A percentile compares a stretch with the other conserved stretches of the same genome.
Conservation (phyloP, 768 basidiomycete genomes). For the Xerocomus brunneocitrinus region DNA sequence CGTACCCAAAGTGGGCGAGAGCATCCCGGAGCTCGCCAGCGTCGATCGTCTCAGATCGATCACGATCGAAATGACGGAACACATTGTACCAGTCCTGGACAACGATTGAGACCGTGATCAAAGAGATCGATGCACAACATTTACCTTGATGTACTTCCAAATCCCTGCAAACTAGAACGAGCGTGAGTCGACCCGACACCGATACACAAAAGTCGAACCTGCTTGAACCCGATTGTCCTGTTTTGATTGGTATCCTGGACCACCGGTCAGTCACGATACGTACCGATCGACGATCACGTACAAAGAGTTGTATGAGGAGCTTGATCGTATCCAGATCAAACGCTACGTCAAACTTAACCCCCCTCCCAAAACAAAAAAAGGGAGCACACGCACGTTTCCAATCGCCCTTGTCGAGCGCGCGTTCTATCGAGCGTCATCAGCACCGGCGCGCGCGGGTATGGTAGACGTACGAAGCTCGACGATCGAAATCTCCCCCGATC, state of each 20-base stretch:
- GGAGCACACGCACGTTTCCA: constrained; percentile 60
- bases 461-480: constrained; percentile 58
- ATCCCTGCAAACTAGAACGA: constrained; percentile 56
- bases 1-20: constrained; percentile 65
- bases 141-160: constrained; percentile 76
- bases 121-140: neutral
- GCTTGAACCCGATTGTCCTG: constrained; percentile 77
- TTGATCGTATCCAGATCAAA: constrained; percentile 87
- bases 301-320: constrained; percentile 77
- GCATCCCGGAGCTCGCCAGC: constrained; percentile 62
- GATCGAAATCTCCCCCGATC: constrained; percentile 63
- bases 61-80: constrained; percentile 81
- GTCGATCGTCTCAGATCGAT: constrained; percentile 78
- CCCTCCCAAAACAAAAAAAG: neutral
- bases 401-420: constrained; percentile 56
- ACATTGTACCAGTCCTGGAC: constrained; percentile 76
- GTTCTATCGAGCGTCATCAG: constrained; percentile 27
- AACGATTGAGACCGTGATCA: neutral
- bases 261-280: neutral
- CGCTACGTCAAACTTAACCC: constrained; percentile 34
- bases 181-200: neutral
- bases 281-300: constrained; percentile 30
- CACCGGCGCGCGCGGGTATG: neutral
- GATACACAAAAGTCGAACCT: constrained; percentile 37
- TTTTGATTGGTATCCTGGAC: constrained; percentile 63